Conservation (phyloP, 2,329 filamentous ascomycete species). For the Aspergillus fumigatiaffinis region DNA sequence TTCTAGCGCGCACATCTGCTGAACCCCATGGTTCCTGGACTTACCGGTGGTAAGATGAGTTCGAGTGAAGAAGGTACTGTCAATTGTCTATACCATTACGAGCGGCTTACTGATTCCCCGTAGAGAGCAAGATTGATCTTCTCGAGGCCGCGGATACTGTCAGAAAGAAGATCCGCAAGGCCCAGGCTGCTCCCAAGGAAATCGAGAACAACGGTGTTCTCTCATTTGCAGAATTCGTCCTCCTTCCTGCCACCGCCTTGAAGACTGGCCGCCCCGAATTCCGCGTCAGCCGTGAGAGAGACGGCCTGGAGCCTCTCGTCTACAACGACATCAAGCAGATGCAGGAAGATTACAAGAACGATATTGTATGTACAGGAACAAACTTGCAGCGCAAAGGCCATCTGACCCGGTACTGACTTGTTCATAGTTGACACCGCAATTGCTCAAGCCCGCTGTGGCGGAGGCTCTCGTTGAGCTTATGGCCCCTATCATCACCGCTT, state of each 20-base stretch:
- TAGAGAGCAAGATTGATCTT: slow-evolving; percentile 70
- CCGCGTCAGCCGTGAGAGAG: slow-evolving; percentile 59
- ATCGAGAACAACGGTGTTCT: slow-evolving; percentile 84
- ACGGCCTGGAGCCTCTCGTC: slow-evolving; percentile 65
- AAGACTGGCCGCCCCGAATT: slow-evolving; percentile 57
- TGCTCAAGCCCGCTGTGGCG: slow-evolving; percentile 79
- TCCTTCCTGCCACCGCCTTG: slow-evolving; percentile 62
- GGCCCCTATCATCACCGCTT: slow-evolving; percentile 72
- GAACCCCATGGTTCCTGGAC: slow-evolving; percentile 85
- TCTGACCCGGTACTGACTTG: slow-evolving; percentile 5
- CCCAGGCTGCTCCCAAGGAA: slow-evolving; percentile 69
- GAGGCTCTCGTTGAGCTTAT: slow-evolving; percentile 70
- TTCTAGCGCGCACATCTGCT: slow-evolving; percentile 63
- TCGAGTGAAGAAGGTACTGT: slow-evolving; percentile 54
- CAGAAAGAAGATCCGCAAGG: slow-evolving; percentile 80
- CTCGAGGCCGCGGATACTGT: slow-evolving; percentile 73
- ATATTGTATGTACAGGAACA: slow-evolving; percentile 57
- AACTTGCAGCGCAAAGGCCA: neutral
- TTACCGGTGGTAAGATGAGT: slow-evolving; percentile 82
- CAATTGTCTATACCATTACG: neutral
- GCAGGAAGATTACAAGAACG: slow-evolving; percentile 73
- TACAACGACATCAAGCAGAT: slow-evolving; percentile 74
- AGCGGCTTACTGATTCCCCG: neutral
- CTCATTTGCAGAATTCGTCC: slow-evolving; percentile 79
- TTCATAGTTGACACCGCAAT: slow-evolving; percentile 70